Percentiles rank a stretch among this genome's conserved stretches.
These are phyloP conservation scores for Acephala macrosclerotiorum DNA, from an alignment of 2,329 filamentous ascomycete species.

Conservation along the genomic window DNA sequence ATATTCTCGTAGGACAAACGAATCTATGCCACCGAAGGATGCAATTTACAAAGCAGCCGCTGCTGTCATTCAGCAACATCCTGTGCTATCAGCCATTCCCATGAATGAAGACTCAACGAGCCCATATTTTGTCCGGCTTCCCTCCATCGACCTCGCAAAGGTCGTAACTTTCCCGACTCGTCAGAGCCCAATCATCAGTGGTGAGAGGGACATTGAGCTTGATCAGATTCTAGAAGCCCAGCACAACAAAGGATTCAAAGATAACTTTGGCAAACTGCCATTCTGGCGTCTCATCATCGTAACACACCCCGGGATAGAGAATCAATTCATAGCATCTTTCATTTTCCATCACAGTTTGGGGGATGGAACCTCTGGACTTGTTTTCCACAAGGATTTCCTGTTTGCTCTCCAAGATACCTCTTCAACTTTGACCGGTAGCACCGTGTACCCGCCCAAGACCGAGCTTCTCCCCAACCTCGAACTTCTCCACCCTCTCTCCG, in stretches of 20 bases:
- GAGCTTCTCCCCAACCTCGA: constrained; percentile 19
- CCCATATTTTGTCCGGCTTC: constrained; percentile 27
- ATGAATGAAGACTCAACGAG: constrained; percentile 22
- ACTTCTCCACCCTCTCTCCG: constrained; percentile 12
- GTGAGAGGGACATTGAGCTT: constrained; percentile 17
- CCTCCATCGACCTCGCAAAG: constrained; percentile 21
- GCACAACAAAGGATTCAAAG: constrained; percentile 25
- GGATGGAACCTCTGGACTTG: constrained; percentile 24
- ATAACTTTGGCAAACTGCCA: constrained; percentile 15
- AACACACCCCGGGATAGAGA: neutral
- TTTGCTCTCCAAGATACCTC: constrained; percentile 6
- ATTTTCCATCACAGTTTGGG: constrained; percentile 27
- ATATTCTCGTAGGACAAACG: constrained; percentile 5
- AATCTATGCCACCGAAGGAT: constrained; percentile 2
- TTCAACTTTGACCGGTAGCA: constrained; percentile 1
- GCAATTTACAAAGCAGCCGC: constrained; percentile 18
- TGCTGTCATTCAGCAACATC: constrained; percentile 18
- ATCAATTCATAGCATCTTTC: constrained; percentile 23
- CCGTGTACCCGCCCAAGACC: constrained; percentile 5
- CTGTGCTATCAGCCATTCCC: constrained; percentile 20
- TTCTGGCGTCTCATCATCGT: constrained; percentile 27
- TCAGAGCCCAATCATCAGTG: neutral
- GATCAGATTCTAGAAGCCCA: constrained; percentile 20
- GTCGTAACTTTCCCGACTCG: constrained; percentile 18
- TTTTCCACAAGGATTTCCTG: constrained; percentile 26